A percentile compares a stretch with the other conserved stretches of the same genome.
These are phyloP conservation scores for Sugiyamaella xylanicola DNA, from an alignment of 1,139 yeast genomes.

Conservation along the genomic window DNA sequence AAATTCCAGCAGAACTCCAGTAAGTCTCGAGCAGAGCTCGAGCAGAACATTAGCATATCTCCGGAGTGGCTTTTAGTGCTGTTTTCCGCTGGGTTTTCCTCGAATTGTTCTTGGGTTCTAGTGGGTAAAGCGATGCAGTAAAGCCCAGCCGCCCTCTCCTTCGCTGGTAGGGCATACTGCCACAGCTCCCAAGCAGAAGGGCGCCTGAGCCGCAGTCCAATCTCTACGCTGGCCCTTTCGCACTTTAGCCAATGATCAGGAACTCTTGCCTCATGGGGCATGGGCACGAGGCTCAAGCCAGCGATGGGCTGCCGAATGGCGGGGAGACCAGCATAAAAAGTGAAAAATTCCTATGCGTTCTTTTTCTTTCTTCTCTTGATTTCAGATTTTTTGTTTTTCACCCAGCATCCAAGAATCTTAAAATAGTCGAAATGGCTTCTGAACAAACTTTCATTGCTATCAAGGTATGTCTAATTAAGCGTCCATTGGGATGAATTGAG, in stretches of 20 bases:
- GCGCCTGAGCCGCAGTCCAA: background rate
- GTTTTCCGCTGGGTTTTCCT: too few relatives aligned
- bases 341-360: background rate
- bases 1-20: too few relatives aligned
- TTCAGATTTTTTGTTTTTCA: background rate
- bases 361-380: background rate
- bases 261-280: slow-evolving; percentile 6
- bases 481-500: background rate
- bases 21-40: too few relatives aligned
- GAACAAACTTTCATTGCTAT: slow-evolving; percentile 99
- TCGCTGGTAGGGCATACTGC: too few relatives aligned
- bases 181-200: too few relatives aligned
- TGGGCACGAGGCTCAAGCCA: background rate
- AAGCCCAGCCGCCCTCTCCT: too few relatives aligned
- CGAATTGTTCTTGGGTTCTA: too few relatives aligned
- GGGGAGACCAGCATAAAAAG: background rate
- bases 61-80: too few relatives aligned
- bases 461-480: slow-evolving; percentile 48
- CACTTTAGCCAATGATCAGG: slow-evolving; percentile 3
- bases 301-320: background rate
- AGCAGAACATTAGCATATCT: too few relatives aligned
- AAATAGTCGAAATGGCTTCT: slow-evolving; percentile 39
- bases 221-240: background rate
- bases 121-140: too few relatives aligned
- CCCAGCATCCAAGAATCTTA: background rate